Evolutionary conservation across 148 eudicot species (phyloP).

Genomic region (Spergularia marina): DNA sequence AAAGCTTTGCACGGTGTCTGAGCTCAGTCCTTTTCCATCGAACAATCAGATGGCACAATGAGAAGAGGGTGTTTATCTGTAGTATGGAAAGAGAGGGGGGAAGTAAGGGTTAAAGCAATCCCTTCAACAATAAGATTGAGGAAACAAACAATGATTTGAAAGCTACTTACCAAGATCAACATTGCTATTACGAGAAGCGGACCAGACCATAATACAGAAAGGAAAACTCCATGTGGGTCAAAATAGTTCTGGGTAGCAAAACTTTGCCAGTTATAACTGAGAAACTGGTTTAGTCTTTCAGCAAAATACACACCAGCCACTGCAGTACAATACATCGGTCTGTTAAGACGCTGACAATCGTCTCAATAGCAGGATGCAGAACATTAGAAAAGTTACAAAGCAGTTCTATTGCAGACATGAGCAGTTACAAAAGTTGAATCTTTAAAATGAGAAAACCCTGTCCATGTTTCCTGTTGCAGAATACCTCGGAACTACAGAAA

Average conservation of each 20-base stretch:
- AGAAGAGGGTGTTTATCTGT: slow-evolving; percentile 86
- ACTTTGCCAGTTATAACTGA: slow-evolving; percentile 69
- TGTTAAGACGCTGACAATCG: background rate
- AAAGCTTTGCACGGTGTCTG: slow-evolving; percentile 76
- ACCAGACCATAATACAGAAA: slow-evolving; percentile 90
- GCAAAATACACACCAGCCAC: slow-evolving; percentile 89
- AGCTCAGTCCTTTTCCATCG: slow-evolving; percentile 95
- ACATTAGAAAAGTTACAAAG: too few species aligned
- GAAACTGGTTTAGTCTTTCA: slow-evolving; percentile 63
- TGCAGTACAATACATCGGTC: slow-evolving; percentile 32
- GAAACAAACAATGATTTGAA: background rate
- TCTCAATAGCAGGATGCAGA: too few species aligned
- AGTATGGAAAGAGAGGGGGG: background rate
- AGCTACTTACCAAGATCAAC: slow-evolving; percentile 71
- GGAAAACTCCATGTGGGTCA: slow-evolving; percentile 71
- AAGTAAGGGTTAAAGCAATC: background rate
- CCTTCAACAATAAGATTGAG: background rate
- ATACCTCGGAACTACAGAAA: too few species aligned
- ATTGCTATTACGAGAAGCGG: slow-evolving; percentile 80
- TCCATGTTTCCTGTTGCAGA: too few species aligned
- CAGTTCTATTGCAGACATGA: too few species aligned
- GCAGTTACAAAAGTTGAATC: too few species aligned
- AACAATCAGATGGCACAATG: slow-evolving; percentile 66
- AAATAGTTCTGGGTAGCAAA: slow-evolving; percentile 94
- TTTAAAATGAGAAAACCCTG: too few species aligned